phyloP scores from a whole-genome alignment of 176 grass and related monocot species.

The Ensete glaucum region DNA sequence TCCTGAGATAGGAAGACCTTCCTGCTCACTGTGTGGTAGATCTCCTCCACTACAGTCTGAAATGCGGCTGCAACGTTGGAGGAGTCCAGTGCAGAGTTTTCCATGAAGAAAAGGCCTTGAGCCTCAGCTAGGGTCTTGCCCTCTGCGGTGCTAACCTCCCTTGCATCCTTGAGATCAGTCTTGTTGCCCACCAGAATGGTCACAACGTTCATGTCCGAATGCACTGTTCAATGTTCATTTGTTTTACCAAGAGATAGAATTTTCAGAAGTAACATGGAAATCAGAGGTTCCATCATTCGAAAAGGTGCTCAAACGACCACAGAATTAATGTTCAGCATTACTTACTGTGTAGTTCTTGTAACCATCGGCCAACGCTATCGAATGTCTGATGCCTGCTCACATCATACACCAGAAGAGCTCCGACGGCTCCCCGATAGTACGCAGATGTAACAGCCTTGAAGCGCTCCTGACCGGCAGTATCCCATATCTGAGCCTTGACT shows the following conservation, averaged over 20 bases:
- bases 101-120: constrained; percentile 20
- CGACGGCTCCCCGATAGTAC: neutral
- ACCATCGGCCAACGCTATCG: constrained; percentile 4
- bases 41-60: constrained; percentile 14
- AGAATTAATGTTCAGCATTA: neutral
- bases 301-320: no score
- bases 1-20: constrained; percentile 5
- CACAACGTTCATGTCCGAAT: constrained; percentile 4
- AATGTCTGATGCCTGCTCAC: constrained; percentile 1
- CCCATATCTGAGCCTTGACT: constrained; percentile 3
- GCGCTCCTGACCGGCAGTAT: constrained; percentile 6
- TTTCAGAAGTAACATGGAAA: no score
- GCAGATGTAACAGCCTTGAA: constrained; percentile 5
- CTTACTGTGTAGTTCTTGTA: constrained; percentile 4
- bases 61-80: constrained; percentile 14
- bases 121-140: constrained; percentile 7
- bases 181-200: constrained; percentile 19
- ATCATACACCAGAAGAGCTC: constrained; percentile 1
- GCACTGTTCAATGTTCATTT: constrained; percentile 1
- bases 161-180: constrained; percentile 9
- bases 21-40: constrained; percentile 10
- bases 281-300: no score
- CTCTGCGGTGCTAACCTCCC: constrained; percentile 9
- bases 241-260: no score
- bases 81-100: constrained; percentile 17